Base-by-base conservation (phyloP, 2,329 filamentous ascomycete genomes). In the Alternaria sp. region DNA sequence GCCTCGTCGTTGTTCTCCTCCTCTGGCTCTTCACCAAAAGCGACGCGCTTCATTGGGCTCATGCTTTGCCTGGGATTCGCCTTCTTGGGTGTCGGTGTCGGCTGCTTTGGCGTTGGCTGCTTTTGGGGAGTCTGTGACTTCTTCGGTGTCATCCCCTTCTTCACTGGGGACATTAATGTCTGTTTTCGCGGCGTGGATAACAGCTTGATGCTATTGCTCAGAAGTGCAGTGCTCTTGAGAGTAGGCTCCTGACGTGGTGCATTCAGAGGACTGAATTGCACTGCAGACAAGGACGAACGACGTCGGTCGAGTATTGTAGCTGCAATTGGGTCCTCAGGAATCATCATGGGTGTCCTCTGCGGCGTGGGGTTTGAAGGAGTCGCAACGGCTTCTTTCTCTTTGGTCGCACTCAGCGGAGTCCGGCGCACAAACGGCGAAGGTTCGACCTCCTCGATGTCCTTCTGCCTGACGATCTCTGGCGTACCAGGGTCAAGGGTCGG, bases 101-200 rank as follows among this genome's bases (percentile, higher is more conserved):
- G 78, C 60, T 79, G 80, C 57, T 77, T 78, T 8, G 82, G 81
- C 13, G 81, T 83, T 28, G 73, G 59, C 12, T 73, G 60, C 57
- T 82, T 81, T 62, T 80, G 79, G 25, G 79, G 78, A 21, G 76
- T 79, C 32, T 76, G 71, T 4, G 73, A 66, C 56, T 76, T 78
- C 64, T 80, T 81, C 8, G 79, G 78, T 3, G 77, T 79, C 62
- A 74, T 66, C 23, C 74, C 72, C 28, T 77, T 75, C 66, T 83
- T 83, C 8, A 80, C 65, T 3, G 83, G 83, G 13, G 83, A 84
- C 10, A 77, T 65, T 17, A 78, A 66, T 6, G 77, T 77, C 62
- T 85, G 82, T 65, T 85, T 85, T 47, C 83, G 75, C 6, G 83
- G 83, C 0, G 83, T 85, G 0, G 81, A 83, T 54, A 85, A 77